Conservation (phyloP, 176 grass and related monocot species). For the Carex kokanica region DNA sequence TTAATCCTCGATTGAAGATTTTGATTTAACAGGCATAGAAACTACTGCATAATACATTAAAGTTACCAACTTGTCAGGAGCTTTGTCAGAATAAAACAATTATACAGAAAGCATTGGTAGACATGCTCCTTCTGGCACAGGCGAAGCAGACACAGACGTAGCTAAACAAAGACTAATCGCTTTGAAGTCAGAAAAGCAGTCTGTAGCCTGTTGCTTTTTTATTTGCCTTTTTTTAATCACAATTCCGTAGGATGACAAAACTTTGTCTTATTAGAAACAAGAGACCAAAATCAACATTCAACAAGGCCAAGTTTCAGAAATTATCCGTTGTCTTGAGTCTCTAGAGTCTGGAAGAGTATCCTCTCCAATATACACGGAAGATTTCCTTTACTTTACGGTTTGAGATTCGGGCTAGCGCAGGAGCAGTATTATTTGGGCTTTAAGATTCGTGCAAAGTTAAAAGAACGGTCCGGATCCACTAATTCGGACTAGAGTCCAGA, state of each 20-base stretch:
- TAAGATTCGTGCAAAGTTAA: too few species aligned
- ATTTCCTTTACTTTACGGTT: too few species aligned
- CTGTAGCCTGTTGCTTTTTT: background rate
- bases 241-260: background rate
- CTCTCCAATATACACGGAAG: too few species aligned
- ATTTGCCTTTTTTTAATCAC: background rate
- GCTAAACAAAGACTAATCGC: constrained; percentile 19
- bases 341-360: too few species aligned
- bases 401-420: too few species aligned
- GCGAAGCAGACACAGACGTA: background rate
- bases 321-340: too few species aligned
- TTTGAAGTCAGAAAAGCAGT: constrained; percentile 23
- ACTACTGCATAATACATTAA: constrained; percentile 4
- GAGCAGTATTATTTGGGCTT: too few species aligned
- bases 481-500: too few species aligned
- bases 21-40: background rate
- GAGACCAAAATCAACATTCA: too few species aligned
- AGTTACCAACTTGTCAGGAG: background rate
- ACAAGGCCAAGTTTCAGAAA: too few species aligned
- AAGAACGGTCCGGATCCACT: too few species aligned
- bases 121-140: background rate
- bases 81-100: constrained; percentile 18
- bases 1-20: background rate
- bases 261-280: background rate
- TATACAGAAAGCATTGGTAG: background rate